Evolutionary conservation across 2,329 filamentous ascomycete genomes (phyloP).

Genomic region (Trichoderma atroviride): DNA sequence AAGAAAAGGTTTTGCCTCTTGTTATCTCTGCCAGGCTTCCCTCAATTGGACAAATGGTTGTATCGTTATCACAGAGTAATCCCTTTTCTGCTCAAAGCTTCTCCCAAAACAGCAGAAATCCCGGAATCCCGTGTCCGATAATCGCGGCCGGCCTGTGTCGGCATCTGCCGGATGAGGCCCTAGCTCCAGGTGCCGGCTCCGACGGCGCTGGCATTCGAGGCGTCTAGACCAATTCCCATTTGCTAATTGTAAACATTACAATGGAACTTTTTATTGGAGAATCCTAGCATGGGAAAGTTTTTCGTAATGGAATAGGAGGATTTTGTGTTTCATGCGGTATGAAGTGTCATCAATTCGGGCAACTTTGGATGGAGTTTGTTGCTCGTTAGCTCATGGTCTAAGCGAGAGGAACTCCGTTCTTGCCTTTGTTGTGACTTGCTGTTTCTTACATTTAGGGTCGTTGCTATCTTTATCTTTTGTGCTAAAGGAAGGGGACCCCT

Average conservation of each 20-base stretch:
- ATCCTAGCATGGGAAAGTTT: background rate
- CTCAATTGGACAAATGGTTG: background rate
- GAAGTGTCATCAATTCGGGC: background rate
- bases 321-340: background rate
- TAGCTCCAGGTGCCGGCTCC: slow-evolving; percentile 7
- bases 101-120: background rate
- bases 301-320: slow-evolving; percentile 17
- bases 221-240: background rate
- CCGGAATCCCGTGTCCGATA: slow-evolving; percentile 19
- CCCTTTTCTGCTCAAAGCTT: background rate
- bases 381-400: background rate
- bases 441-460: background rate
- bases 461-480: background rate
- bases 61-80: background rate
- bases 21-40: background rate
- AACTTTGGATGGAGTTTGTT: background rate
- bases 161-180: slow-evolving; percentile 21
- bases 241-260: background rate
- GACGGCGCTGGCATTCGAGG: background rate
- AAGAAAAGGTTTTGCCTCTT: background rate
- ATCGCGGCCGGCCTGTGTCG: slow-evolving; percentile 25
- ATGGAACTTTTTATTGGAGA: background rate
- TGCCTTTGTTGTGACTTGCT: background rate
- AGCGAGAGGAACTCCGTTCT: background rate
- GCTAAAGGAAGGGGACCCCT: background rate